These are phyloP conservation scores for Apiospora aurea DNA, from an alignment of 2,329 filamentous ascomycete species.

Conservation along the genomic window DNA sequence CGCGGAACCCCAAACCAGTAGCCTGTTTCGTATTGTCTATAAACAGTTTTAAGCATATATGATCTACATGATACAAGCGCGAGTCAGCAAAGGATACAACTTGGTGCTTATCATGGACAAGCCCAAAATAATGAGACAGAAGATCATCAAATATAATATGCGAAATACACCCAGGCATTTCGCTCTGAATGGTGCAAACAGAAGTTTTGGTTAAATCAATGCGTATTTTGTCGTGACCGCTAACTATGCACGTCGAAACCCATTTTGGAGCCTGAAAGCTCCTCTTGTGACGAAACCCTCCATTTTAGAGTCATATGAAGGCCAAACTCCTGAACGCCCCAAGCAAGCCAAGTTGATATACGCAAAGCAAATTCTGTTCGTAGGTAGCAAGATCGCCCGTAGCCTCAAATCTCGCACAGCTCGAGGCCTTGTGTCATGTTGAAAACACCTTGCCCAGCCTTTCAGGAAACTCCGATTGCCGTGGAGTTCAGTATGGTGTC, in stretches of 20 bases:
- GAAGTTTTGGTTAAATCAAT: not conserved
- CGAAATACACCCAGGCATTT: not conserved
- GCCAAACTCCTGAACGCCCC: slow-evolving; percentile 10
- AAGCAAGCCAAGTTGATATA: not conserved
- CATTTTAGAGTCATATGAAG: not conserved
- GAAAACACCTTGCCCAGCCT: not conserved
- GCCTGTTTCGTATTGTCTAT: not conserved
- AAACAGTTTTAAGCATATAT: not conserved
- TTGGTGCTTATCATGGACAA: no score
- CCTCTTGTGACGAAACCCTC: not conserved
- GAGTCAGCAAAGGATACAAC: not conserved
- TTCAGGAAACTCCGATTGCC: slow-evolving; percentile 42
- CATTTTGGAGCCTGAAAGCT: not conserved
- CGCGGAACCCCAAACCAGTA: not conserved
- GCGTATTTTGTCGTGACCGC: not conserved
- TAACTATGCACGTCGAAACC: not conserved
- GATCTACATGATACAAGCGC: not conserved
- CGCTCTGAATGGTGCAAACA: not conserved
- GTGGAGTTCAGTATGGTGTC: slow-evolving; percentile 69
- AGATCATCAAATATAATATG: no score
- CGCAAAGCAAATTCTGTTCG: not conserved
- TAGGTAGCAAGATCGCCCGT: not conserved
- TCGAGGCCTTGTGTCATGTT: not conserved
- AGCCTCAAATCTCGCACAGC: not conserved
- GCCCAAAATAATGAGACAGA: no score